These are phyloP conservation scores for Bimuria novae-zelandiae DNA, from an alignment of 2,329 filamentous ascomycete genomes.

Conservation along the genomic window DNA sequence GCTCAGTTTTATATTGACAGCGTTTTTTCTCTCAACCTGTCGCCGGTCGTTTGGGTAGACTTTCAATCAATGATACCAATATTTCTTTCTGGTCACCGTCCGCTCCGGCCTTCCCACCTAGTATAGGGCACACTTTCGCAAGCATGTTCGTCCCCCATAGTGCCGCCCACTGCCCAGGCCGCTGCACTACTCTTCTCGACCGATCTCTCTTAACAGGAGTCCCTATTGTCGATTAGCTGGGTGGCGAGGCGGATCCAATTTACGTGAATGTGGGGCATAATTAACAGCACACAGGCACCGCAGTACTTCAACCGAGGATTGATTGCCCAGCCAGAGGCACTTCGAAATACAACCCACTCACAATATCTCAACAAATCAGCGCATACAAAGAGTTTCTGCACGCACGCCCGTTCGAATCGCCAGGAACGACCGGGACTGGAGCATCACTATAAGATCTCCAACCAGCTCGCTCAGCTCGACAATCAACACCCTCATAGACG, in stretches of 20 bases:
- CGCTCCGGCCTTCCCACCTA: too few relatives aligned
- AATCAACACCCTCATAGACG: too few relatives aligned
- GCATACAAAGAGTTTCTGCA: neutral
- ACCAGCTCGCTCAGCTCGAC: too few relatives aligned
- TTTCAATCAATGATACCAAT: too few relatives aligned
- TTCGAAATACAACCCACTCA: neutral
- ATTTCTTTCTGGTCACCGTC: too few relatives aligned
- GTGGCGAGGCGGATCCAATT: neutral
- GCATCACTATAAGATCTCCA: neutral
- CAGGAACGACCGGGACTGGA: too few relatives aligned
- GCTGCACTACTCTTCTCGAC: too few relatives aligned
- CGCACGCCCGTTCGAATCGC: too few relatives aligned
- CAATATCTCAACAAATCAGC: neutral
- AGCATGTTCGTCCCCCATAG: too few relatives aligned
- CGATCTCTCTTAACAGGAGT: too few relatives aligned
- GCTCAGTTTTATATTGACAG: neutral
- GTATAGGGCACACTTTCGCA: too few relatives aligned
- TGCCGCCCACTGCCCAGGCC: too few relatives aligned
- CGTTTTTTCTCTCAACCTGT: neutral
- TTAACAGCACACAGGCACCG: constrained; percentile 8
- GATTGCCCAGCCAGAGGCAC: constrained; percentile 4
- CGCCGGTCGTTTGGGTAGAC: neutral
- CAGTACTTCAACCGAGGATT: constrained; percentile 15
- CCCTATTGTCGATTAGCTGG: neutral
- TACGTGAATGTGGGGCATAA: constrained; percentile 14